phyloP scores from a whole-genome alignment of 2,329 filamentous ascomycete genomes.

The Emergomyces pasteurianus region DNA sequence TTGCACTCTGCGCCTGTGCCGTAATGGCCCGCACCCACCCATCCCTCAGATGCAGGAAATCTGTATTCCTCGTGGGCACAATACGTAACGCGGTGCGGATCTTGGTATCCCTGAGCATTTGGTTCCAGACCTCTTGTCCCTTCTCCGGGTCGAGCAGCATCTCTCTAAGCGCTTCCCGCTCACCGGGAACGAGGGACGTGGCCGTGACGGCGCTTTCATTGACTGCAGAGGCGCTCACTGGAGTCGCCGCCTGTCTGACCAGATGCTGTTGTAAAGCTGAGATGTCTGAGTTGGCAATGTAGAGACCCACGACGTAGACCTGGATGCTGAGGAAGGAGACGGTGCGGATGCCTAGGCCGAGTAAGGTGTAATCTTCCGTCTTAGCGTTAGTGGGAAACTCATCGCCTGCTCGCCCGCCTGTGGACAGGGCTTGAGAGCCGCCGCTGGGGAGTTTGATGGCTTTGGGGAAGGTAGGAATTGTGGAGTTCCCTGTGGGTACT shows the following conservation, averaged over 20 bases:
- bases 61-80: conserved; percentile 82
- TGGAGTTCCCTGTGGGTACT: conserved; percentile 67
- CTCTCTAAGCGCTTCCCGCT: conserved; percentile 61
- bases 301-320: conserved; percentile 90
- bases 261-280: conserved; percentile 66
- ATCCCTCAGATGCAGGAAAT: conserved; percentile 85
- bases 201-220: conserved; percentile 50
- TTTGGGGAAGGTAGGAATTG: conserved; percentile 68
- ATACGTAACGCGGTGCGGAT: conserved; percentile 73
- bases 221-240: conserved; percentile 18
- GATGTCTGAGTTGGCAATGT: conserved; percentile 75
- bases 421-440: conserved; percentile 19
- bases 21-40: conserved; percentile 81
- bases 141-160: conserved; percentile 57
- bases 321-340: conserved; percentile 84
- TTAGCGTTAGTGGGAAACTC: conserved; percentile 30
- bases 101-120: conserved; percentile 52
- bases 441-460: conserved; percentile 50
- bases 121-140: conserved; percentile 63
- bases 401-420: conserved; percentile 25
- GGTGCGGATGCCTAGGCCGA: conserved; percentile 76
- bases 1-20: conserved; percentile 50
- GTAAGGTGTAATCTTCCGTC: conserved; percentile 65
- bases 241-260: conserved; percentile 51
- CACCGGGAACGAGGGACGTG: conserved; percentile 68